phyloP scores from a whole-genome alignment of 2,329 filamentous ascomycete genomes.

The Epichloe amarillans region DNA sequence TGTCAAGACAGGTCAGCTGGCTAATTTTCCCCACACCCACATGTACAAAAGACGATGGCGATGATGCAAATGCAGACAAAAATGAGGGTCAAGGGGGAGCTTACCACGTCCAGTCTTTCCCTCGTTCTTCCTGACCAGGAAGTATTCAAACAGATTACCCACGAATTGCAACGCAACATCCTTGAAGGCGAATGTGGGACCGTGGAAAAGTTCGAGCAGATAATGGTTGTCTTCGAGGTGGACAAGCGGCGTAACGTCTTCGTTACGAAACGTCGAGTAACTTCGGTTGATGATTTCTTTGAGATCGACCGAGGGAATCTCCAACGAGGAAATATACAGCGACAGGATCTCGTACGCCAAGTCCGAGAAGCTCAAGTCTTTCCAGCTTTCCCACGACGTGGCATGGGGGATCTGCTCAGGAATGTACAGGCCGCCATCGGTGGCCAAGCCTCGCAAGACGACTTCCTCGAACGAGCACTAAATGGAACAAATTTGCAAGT shows the following conservation, averaged over 20 bases:
- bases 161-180: constrained; percentile 92
- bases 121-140: constrained; percentile 59
- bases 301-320: constrained; percentile 71
- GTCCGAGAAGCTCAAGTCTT: constrained; percentile 64
- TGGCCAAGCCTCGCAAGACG: constrained; percentile 76
- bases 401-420: constrained; percentile 56
- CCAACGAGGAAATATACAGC: constrained; percentile 70
- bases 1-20: constrained; percentile 17
- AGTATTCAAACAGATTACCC: constrained; percentile 92
- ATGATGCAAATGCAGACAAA: not conserved
- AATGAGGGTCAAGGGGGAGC: constrained; percentile 4
- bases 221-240: constrained; percentile 67
- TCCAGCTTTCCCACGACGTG: constrained; percentile 42
- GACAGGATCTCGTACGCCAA: constrained; percentile 76
- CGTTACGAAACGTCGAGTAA: constrained; percentile 77
- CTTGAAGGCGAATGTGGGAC: constrained; percentile 91
- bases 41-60: not conserved
- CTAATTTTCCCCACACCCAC: not conserved
- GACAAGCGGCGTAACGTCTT: constrained; percentile 66
- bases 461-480: constrained; percentile 84
- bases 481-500: not conserved
- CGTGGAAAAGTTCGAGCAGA: constrained; percentile 89
- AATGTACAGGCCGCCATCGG: constrained; percentile 80
- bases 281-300: constrained; percentile 71
- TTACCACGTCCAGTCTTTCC: constrained; percentile 47